These are phyloP conservation scores for Nematodospora anomalae DNA, from an alignment of 1,139 yeast genomes.

Conservation along the genomic window DNA sequence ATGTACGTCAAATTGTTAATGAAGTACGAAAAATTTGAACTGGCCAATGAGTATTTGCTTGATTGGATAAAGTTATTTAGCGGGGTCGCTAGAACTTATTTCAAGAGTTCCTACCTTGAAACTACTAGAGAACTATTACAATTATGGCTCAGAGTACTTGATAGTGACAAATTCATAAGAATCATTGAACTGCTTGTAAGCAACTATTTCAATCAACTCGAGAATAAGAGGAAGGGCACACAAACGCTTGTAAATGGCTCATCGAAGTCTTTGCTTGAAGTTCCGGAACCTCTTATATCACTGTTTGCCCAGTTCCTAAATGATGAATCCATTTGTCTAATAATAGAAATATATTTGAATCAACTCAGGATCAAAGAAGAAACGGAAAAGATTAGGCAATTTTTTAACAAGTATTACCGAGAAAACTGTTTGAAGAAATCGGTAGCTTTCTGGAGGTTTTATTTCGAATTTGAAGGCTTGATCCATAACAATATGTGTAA, in stretches of 20 bases:
- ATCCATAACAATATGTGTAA: constrained; percentile 42
- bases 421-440: constrained; percentile 39
- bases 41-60: constrained; percentile 30
- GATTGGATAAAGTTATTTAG: constrained; percentile 28
- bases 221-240: constrained; percentile 12
- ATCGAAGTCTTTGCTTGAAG: not conserved
- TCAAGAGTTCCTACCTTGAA: constrained; percentile 15
- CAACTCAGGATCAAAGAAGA: constrained; percentile 10
- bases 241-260: constrained; percentile 2
- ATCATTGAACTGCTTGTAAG: constrained; percentile 21
- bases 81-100: constrained; percentile 17
- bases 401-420: constrained; percentile 43
- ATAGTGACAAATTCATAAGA: constrained; percentile 8
- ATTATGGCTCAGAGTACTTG: constrained; percentile 19
- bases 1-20: constrained; percentile 40
- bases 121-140: constrained; percentile 21
- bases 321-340: constrained; percentile 32
- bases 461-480: constrained; percentile 52
- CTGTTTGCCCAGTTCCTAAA: constrained; percentile 23
- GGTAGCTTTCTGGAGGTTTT: constrained; percentile 55
- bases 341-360: constrained; percentile 24
- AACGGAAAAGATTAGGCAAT: constrained; percentile 13
- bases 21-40: constrained; percentile 20
- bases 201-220: constrained; percentile 20
- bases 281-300: constrained; percentile 13